Percentiles rank a stretch among this genome's conserved stretches.
These are phyloP conservation scores for Mycena latifolia DNA, from an alignment of 768 basidiomycete genomes.

Conservation along the genomic window DNA sequence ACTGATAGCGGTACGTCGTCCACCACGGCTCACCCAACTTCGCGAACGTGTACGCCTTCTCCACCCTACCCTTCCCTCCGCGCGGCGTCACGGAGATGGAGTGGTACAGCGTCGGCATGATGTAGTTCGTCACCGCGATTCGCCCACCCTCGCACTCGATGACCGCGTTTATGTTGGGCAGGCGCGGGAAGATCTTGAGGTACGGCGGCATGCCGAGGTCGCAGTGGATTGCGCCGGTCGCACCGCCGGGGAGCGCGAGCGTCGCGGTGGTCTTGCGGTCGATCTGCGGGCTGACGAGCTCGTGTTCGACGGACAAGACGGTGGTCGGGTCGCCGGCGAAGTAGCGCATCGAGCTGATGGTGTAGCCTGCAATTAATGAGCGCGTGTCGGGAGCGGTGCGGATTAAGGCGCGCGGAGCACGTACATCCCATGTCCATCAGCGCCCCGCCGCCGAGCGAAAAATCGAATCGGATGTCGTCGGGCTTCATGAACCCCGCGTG, in stretches of 20 bases:
- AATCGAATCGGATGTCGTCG: slow-evolving; percentile 53
- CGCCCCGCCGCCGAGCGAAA: slow-evolving; percentile 31
- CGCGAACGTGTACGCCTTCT: slow-evolving; percentile 58
- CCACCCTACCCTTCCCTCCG: slow-evolving; percentile 45
- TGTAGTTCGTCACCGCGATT: slow-evolving; percentile 30
- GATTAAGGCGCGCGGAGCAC: background rate
- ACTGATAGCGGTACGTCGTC: slow-evolving; percentile 68
- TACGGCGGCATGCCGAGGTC: slow-evolving; percentile 46
- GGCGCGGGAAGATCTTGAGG: slow-evolving; percentile 51
- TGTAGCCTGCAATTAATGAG: slow-evolving; percentile 53
- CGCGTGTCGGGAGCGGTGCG: too few species aligned
- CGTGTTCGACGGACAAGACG: slow-evolving; percentile 52
- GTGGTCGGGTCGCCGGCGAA: slow-evolving; percentile 57
- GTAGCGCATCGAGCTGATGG: slow-evolving; percentile 61
- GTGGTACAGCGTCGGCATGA: slow-evolving; percentile 58
- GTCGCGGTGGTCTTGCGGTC: slow-evolving; percentile 49
- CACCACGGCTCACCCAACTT: slow-evolving; percentile 70
- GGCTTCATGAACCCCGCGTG: slow-evolving; percentile 32
- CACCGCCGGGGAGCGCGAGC: slow-evolving; percentile 46
- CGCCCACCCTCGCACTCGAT: slow-evolving; percentile 61
- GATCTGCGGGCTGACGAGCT: slow-evolving; percentile 39
- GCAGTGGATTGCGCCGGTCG: slow-evolving; percentile 51
- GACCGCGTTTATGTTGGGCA: slow-evolving; percentile 49
- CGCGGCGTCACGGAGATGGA: slow-evolving; percentile 54
- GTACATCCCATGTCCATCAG: background rate